Evolutionary conservation across 75 land plant genomes (phyloP).

Genomic region (Pinus albicaulis): DNA sequence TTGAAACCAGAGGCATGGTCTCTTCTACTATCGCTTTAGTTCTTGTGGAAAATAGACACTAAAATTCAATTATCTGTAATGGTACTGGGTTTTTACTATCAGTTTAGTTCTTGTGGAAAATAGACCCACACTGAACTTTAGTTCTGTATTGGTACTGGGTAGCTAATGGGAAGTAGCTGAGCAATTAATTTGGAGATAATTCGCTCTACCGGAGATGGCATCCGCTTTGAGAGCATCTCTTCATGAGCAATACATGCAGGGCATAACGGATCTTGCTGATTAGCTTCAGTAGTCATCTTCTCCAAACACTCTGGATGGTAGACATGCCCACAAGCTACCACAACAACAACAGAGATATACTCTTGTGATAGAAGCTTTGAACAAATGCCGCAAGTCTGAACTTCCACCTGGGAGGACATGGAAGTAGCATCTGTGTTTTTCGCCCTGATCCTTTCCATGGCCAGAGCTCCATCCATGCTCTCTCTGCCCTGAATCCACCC

Average conservation of each 20-base stretch:
- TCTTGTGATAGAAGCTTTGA: conserved; percentile 12
- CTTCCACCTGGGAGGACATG: neutral
- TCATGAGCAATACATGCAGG: conserved; percentile 18
- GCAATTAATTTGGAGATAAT: conserved; percentile 26
- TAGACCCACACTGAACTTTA: no score
- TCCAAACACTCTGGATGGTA: conserved; percentile 41
- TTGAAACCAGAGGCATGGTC: no score
- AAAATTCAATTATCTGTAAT: no score
- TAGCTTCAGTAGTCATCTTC: conserved; percentile 20
- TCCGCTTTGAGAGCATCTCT: neutral
- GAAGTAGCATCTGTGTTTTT: conserved; percentile 6
- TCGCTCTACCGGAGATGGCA: conserved; percentile 12
- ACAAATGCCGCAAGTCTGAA: conserved; percentile 28
- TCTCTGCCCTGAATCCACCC: conserved; percentile 17
- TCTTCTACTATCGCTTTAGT: no score
- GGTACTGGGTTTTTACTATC: no score
- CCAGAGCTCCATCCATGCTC: conserved; percentile 16
- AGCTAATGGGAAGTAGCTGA: no score
- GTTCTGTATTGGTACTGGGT: no score
- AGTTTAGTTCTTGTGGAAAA: no score
- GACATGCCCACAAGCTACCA: conserved; percentile 33
- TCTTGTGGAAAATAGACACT: no score
- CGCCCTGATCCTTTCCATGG: conserved; percentile 32
- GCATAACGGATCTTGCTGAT: conserved; percentile 36
- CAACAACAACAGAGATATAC: conserved; percentile 23